Base-by-base conservation (phyloP, 331 rosid genomes). In the Arachis monticola region DNA sequence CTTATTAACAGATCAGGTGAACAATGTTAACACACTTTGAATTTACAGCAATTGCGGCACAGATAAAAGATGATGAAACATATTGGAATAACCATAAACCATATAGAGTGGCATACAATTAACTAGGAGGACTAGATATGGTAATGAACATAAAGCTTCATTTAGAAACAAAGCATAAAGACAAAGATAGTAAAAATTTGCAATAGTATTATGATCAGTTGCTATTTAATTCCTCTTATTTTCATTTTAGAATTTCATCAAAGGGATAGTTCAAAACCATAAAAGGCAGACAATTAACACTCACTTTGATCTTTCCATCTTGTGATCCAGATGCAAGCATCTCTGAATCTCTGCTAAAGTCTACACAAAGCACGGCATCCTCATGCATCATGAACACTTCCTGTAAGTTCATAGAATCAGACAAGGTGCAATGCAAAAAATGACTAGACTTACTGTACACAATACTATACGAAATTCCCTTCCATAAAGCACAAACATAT, bases 371-470 rank as follows among this genome's bases (percentile, higher is more conserved):
- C 70, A 92, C 97, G 27, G 99, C 86, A 81, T 92, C 97, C 7
- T 95, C 97, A 73, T 92, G 97, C 96, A 95, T 89, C 99, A 95
- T 95, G 87, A 95, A 92, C 52, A 87, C 85, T 86, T 92, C 99
- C 99, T 94, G 96, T 85, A 87, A 75, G 70, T 48, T 56, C 70
- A 77, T 35, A 58, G 64, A 46, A 73, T 85, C 79, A 86, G 74
- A 83, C 56, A 57, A 73, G 45, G 76, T 57, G 42, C 46, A 73
- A 42, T 17, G 73, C 17, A 56, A 70, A 17, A 80, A 51, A 69
- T 47, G 52, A 57, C 14, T 31, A 72, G 12, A 66, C 47, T 60
- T 61, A 9, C 32, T 31, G 70, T 40, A 80, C 50, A 47, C 52
- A 27, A 55, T 6, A 27, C 52, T 38, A 55, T 6, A 27, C 32